These are phyloP conservation scores for Leishmania braziliensis DNA, from an alignment of 208 protist genomes.

Conservation along the genomic window DNA sequence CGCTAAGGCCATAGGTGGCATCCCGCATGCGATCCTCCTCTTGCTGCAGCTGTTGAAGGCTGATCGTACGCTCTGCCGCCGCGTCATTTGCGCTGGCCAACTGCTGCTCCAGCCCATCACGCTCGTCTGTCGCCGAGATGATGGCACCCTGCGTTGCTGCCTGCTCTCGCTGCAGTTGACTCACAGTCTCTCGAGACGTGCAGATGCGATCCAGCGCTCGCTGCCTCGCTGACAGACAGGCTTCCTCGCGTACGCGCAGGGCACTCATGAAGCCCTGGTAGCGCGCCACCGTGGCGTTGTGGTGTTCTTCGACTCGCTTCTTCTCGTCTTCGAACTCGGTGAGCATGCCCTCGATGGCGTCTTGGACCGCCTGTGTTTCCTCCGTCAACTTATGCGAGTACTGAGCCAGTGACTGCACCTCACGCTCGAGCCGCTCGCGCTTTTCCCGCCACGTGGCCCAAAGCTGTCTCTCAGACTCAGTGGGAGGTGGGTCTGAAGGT, in stretches of 20 bases:
- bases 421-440: slow-evolving; percentile 15
- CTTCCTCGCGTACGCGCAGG: slow-evolving; percentile 39
- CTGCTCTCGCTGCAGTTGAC: slow-evolving; percentile 26
- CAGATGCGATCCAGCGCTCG: slow-evolving; percentile 37
- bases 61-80: slow-evolving; percentile 18
- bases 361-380: slow-evolving; percentile 27
- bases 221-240: slow-evolving; percentile 38
- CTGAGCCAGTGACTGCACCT: slow-evolving; percentile 15
- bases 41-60: slow-evolving; percentile 28
- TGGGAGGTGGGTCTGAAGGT: not conserved
- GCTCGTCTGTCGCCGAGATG: slow-evolving; percentile 51
- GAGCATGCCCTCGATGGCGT: slow-evolving; percentile 39
- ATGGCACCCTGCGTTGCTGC: slow-evolving; percentile 61
- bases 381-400: slow-evolving; percentile 12
- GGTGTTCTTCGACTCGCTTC: slow-evolving; percentile 8
- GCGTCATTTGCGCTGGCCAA: slow-evolving; percentile 23
- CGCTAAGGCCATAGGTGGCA: slow-evolving; percentile 65
- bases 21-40: slow-evolving; percentile 73
- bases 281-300: slow-evolving; percentile 27
- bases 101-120: slow-evolving; percentile 32
- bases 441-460: slow-evolving; percentile 27
- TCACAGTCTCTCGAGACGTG: slow-evolving; percentile 24
- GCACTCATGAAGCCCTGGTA: slow-evolving; percentile 17
- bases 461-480: slow-evolving; percentile 1
- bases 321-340: slow-evolving; percentile 31